phyloP scores from a whole-genome alignment of 202 grass and related monocot species.

The Dendrocalamus latiflorus region DNA sequence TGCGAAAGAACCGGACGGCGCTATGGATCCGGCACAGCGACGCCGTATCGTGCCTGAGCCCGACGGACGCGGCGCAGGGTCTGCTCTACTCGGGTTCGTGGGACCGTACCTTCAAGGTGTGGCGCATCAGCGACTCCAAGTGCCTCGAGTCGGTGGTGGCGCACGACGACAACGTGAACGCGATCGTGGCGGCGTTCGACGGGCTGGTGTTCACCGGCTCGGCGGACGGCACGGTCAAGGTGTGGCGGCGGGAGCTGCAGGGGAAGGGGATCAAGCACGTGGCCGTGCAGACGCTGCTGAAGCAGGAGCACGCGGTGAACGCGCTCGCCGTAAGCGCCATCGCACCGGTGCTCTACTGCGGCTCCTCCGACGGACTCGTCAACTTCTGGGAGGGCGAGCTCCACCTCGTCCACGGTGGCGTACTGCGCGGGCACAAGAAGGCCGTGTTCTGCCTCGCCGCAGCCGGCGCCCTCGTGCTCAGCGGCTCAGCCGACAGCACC shows the following conservation, averaged over 20 bases:
- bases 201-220: constrained; percentile 86
- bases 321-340: constrained; percentile 72
- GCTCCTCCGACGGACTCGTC: constrained; percentile 84
- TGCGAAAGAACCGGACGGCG: constrained; percentile 66
- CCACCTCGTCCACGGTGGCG: constrained; percentile 64
- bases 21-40: constrained; percentile 98
- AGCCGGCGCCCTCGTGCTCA: constrained; percentile 65
- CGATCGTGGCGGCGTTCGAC: constrained; percentile 71
- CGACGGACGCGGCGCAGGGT: constrained; percentile 43
- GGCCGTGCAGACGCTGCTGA: constrained; percentile 80
- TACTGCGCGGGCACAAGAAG: constrained; percentile 82
- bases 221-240: constrained; percentile 85
- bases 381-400: constrained; percentile 93
- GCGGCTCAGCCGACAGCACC: constrained; percentile 91
- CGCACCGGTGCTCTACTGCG: constrained; percentile 83
- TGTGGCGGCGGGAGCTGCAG: constrained; percentile 71
- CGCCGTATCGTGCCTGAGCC: constrained; percentile 85
- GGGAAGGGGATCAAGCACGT: constrained; percentile 71
- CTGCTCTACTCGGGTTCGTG: constrained; percentile 93
- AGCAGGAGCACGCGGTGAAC: constrained; percentile 86
- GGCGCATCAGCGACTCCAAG: constrained; percentile 84
- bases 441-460: constrained; percentile 92
- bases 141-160: constrained; percentile 94
- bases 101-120: constrained; percentile 99
- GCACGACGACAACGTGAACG: constrained; percentile 96